Evolutionary conservation across 2,329 filamentous ascomycete genomes (phyloP).

Genomic region (Penicillium sp.): DNA sequence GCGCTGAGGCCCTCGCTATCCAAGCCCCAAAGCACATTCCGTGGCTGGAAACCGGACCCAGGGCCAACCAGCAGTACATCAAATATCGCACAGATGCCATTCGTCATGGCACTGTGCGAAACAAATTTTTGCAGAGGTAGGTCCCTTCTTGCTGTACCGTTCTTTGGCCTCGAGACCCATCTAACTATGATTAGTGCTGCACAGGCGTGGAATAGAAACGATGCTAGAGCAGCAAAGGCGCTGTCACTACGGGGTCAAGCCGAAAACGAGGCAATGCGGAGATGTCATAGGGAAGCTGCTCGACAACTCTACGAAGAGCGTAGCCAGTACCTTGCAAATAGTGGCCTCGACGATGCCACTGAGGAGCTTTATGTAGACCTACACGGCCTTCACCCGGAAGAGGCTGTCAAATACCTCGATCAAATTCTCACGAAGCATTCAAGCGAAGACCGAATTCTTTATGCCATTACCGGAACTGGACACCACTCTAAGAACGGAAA

Average conservation of each 20-base stretch:
- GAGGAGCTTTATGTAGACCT: slow-evolving; percentile 90
- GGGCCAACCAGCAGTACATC: slow-evolving; percentile 88
- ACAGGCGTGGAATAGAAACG: slow-evolving; percentile 97
- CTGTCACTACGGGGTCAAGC: slow-evolving; percentile 90
- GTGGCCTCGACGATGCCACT: slow-evolving; percentile 40
- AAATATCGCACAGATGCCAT: slow-evolving; percentile 95
- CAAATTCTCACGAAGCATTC: slow-evolving; percentile 80
- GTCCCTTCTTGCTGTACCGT: not conserved
- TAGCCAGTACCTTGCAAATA: slow-evolving; percentile 61
- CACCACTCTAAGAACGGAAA: slow-evolving; percentile 99
- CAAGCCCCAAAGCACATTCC: slow-evolving; percentile 86
- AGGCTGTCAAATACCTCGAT: slow-evolving; percentile 91
- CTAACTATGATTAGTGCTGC: slow-evolving; percentile 62
- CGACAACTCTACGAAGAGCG: slow-evolving; percentile 89
- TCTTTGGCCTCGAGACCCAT: not conserved
- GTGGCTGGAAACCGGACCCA: slow-evolving; percentile 90
- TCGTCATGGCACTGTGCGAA: slow-evolving; percentile 91
- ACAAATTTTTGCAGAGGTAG: slow-evolving; percentile 94
- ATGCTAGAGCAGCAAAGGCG: slow-evolving; percentile 91
- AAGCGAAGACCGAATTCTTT: slow-evolving; percentile 68
- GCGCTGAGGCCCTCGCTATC: slow-evolving; percentile 76
- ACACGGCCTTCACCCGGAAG: slow-evolving; percentile 96
- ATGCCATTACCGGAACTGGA: slow-evolving; percentile 93
- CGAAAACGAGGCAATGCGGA: slow-evolving; percentile 95
- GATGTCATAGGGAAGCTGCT: slow-evolving; percentile 91